Base-by-base conservation (phyloP, 345 rosid genomes). In the Camelina neglecta region DNA sequence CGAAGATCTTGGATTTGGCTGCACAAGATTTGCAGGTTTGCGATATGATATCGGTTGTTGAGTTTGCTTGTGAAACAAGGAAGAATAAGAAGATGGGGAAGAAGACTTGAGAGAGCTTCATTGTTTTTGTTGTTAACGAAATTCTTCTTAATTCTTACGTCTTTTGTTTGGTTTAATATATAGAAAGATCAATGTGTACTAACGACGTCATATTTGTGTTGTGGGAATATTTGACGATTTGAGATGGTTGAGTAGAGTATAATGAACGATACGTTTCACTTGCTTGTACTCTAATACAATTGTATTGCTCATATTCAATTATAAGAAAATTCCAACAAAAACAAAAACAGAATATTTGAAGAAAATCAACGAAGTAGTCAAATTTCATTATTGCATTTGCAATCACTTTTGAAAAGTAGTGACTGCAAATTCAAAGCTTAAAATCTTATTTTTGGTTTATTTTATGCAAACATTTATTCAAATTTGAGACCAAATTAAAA, bases 1-100 rank as follows among this genome's bases (percentile, higher is more conserved):
- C 82, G 55, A 87, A 71, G 36, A 75, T 6, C 0, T 8, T 60
- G 1, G 92, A 83, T 50, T 73, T 79, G 5, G 57, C 68, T 4
- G 78, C 80, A 20, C 94, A 87, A 66, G 68, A 76, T 59, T 64
- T 48, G 73, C 89, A 89, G 45, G 90, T 81, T 71, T 80, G 72
- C 68, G 81, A 33, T 41, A 86, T 54, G 39, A 76, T 60, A 76
- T 85, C 87, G 24, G 24, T 24, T 24, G 59, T 54, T 61, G 80
- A 44, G 18, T 62, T 69, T 55, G 16, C 80, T 35, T 61, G 75
- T 23, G 65, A 69, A 13, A 54, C 42, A 45, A 62, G 75, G 51
- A 76, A 56, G 11, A 16, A 20, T 33, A 55, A 45, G 5, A 63
- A 55, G 33, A 62, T 13, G 9, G n/a, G 42, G 13, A 47, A 38